A percentile compares a stretch with the other conserved stretches of the same genome.
These are phyloP conservation scores for Monosporozyma aerobia DNA, from an alignment of 805 yeast species.

Conservation along the genomic window DNA sequence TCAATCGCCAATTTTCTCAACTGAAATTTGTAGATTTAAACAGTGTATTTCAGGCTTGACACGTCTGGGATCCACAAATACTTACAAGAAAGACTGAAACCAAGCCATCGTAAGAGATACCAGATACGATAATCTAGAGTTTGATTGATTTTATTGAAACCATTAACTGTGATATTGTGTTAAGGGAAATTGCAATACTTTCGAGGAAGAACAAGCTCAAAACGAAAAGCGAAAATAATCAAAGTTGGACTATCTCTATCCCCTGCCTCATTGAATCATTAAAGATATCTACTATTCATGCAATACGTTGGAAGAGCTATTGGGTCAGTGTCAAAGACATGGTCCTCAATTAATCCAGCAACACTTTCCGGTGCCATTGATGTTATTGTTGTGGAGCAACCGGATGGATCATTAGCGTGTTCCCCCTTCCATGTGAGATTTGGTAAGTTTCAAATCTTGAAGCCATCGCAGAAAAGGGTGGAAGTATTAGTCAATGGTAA, in stretches of 20 bases:
- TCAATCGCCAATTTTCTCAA: background rate
- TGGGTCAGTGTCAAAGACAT: conserved; percentile 89
- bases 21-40: background rate
- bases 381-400: conserved; percentile 87
- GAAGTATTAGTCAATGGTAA: conserved; percentile 79
- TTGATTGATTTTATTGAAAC: background rate
- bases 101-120: background rate
- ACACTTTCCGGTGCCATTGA: conserved; percentile 96
- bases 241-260: background rate
- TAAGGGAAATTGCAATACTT: background rate
- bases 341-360: conserved; percentile 95
- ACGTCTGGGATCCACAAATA: background rate
- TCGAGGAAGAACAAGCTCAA: background rate
- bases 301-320: conserved; percentile 95
- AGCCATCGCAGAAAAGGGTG: conserved; percentile 93
- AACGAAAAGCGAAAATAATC: background rate
- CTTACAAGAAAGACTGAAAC: background rate
- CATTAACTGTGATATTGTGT: background rate
- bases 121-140: background rate
- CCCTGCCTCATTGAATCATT: background rate
- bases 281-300: conserved; percentile 38
- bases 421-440: conserved; percentile 96
- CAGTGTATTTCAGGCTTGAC: background rate
- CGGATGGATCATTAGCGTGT: conserved; percentile 67
- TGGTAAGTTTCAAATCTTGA: conserved; percentile 84